These are phyloP conservation scores for Clarireedia homoeocarpa DNA, from an alignment of 2,329 filamentous ascomycete species.

Conservation along the genomic window DNA sequence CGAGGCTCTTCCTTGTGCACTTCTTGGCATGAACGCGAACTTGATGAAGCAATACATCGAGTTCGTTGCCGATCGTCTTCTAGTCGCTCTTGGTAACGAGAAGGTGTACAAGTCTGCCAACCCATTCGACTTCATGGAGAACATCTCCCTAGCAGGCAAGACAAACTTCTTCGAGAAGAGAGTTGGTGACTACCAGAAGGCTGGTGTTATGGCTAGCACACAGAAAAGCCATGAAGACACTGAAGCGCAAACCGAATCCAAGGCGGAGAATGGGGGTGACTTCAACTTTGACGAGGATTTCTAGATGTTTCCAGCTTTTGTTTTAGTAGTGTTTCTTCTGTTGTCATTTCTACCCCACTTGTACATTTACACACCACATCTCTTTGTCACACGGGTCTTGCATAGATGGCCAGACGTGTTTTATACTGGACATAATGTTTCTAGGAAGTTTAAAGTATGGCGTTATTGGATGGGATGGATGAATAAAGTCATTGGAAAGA, in stretches of 20 bases:
- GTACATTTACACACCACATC: conserved; percentile 11
- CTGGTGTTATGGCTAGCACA: conserved; percentile 91
- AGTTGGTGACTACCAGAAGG: conserved; percentile 98
- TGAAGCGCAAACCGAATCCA: conserved; percentile 39
- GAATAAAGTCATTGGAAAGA: conserved; percentile 6
- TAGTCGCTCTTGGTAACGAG: conserved; percentile 86
- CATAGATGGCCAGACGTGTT: conserved; percentile 27
- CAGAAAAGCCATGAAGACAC: conserved; percentile 59
- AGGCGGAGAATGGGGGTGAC: conserved; percentile 60
- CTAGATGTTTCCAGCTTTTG: conserved; percentile 42
- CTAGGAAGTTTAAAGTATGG: not conserved
- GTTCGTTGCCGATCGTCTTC: conserved; percentile 93
- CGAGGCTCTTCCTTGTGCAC: conserved; percentile 83
- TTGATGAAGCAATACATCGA: conserved; percentile 99
- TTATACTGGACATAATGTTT: conserved; percentile 13
- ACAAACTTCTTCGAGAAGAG: conserved; percentile 99
- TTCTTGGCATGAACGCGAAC: conserved; percentile 94
- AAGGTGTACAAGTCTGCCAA: conserved; percentile 91
- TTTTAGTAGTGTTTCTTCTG: conserved; percentile 12
- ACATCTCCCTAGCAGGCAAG: conserved; percentile 97
- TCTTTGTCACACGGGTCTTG: conserved; percentile 16
- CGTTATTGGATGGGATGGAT: conserved; percentile 5
- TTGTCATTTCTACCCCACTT: conserved; percentile 9
- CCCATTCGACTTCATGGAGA: conserved; percentile 99
- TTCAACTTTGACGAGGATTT: conserved; percentile 97